Base-by-base conservation (phyloP, 1,284 basidiomycete genomes). In the Cryptococcus amylolentus region DNA sequence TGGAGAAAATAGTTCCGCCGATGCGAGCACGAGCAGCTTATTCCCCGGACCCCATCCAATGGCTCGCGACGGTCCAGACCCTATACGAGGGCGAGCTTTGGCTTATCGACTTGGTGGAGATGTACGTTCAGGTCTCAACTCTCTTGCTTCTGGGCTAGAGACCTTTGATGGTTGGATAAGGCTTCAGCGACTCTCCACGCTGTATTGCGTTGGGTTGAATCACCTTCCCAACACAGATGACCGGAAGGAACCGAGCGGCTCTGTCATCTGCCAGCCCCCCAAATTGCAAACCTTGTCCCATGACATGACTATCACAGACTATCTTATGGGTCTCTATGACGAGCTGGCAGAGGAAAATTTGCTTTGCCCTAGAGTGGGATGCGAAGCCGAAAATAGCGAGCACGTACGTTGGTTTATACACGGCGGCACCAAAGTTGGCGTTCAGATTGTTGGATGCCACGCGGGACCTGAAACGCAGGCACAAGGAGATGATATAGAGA, bases 51-150 rank as follows among this genome's bases (percentile, higher is more conserved):
- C 31, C 10, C 7, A 35, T 35, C 10, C 31, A 1, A 35, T 35
- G 31, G 7, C 31, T 35, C 31, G 31, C 31, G 31, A 35, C 31
- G 6, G 6, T 10, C 31, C 41, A 4, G 60, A 61, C 49, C 43
- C 56, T 2, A 2, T 53, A 16, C 46, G 44, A 10, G 64, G 64
- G 6, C 57, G 64, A 44, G 65, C 68, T 1, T 37, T 65, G n/a
- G 63, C 48, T 7, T 67, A 69, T 52, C 51, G 70, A n/a, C 53
- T 68, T 0, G 70, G 69, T 12, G 69, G 70, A 9, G 69, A 72
- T 58, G 60, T 70, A 12, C 52, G 65, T 37, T 60, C 65, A n/a
- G 70, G 70, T 9, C 59, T 72, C 3, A 54, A 52, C 5, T 58
- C 57, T 4, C 46, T 72, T 7, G 42, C 57, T 8, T 44, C 35